These are phyloP conservation scores for Colletotrichum scovillei DNA, from an alignment of 2,329 filamentous ascomycete genomes.

Conservation along the genomic window DNA sequence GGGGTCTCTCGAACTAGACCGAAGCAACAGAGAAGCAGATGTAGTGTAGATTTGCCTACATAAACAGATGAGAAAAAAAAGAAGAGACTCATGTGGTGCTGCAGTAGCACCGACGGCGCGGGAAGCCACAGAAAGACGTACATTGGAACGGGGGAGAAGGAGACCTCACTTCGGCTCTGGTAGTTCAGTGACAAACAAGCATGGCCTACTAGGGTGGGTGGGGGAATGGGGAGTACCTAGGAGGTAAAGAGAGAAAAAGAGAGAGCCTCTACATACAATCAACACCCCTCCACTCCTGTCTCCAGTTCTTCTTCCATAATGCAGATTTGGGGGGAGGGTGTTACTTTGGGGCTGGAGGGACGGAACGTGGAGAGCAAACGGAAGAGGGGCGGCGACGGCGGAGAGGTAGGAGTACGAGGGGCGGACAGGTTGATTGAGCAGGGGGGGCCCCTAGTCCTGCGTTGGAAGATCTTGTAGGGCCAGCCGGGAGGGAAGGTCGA, in stretches of 20 bases:
- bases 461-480: constrained; percentile 6
- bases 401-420: not conserved
- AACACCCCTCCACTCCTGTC: no score
- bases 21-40: not conserved
- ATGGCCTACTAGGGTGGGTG: not conserved
- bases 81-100: not conserved
- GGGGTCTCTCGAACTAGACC: not conserved
- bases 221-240: not conserved
- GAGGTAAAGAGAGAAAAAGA: no score
- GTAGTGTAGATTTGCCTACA: not conserved
- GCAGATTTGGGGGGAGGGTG: not conserved
- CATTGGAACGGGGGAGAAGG: not conserved
- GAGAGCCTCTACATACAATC: no score
- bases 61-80: not conserved
- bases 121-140: not conserved
- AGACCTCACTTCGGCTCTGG: not conserved
- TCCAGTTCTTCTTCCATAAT: not conserved
- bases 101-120: not conserved
- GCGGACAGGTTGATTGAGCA: not conserved
- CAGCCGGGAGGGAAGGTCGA: not conserved
- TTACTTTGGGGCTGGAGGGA: not conserved
- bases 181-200: constrained; percentile 1
- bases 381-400: not conserved
- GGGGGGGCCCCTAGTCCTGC: not conserved
- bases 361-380: constrained; percentile 7